Percentiles rank a stretch among this genome's conserved stretches.
phyloP scores from a whole-genome alignment of 2,329 filamentous ascomycete species.

The Talaromyces rugulosus region DNA sequence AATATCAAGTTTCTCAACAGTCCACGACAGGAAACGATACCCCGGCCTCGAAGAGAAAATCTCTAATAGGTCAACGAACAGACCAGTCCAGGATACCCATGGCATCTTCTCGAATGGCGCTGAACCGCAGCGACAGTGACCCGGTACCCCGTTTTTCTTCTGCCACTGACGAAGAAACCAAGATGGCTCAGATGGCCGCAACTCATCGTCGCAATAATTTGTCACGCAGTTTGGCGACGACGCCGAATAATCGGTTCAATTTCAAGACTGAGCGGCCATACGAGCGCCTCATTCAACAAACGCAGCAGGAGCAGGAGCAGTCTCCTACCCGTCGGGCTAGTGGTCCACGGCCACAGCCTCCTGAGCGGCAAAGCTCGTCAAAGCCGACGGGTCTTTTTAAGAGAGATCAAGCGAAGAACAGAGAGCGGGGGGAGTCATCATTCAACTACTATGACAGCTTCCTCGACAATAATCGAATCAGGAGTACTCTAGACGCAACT shows the following conservation, averaged over 20 bases:
- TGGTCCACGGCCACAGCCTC: slow-evolving; percentile 25
- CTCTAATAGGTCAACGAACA: slow-evolving; percentile 27
- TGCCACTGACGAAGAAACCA: slow-evolving; percentile 16
- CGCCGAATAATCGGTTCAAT: slow-evolving; percentile 36
- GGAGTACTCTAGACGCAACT: slow-evolving; percentile 5
- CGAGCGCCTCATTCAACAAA: slow-evolving; percentile 28
- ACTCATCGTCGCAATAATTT: slow-evolving; percentile 17
- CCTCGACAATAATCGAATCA: slow-evolving; percentile 1
- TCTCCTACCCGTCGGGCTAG: slow-evolving; percentile 32
- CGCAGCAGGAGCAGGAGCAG: slow-evolving; percentile 22
- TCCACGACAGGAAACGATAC: slow-evolving; percentile 16
- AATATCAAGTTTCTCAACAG: slow-evolving; percentile 21
- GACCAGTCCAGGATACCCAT: slow-evolving; percentile 22
- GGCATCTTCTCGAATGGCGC: slow-evolving; percentile 19
- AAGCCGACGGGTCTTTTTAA: slow-evolving; percentile 7
- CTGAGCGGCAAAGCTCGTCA: slow-evolving; percentile 3
- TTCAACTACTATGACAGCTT: not conserved
- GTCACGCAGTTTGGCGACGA: slow-evolving; percentile 30
- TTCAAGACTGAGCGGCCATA: slow-evolving; percentile 37
- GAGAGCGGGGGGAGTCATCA: not conserved
- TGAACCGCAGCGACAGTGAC: slow-evolving; percentile 15
- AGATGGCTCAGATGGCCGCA: slow-evolving; percentile 21
- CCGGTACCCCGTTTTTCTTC: slow-evolving; percentile 1
- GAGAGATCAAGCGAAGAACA: not conserved
- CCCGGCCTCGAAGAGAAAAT: slow-evolving; percentile 33